Percentiles rank a stretch among this genome's conserved stretches.
Evolutionary conservation across 129 eudicot species (phyloP).

Genomic region (Helianthus annuus): HanXRQr2.0-SUNRISE NC_035446.2:110020223-110020722

Average conservation of each 20-base stretch:
- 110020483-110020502: background rate
- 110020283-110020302: no score
- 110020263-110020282: no score
- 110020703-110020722: background rate
- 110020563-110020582: background rate
- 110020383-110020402: background rate
- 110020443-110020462: background rate
- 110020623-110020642: conserved; percentile 8
- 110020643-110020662: conserved; percentile 9
- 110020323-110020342: no score
- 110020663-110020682: background rate
- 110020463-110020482: background rate
- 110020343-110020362: no score
- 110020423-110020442: background rate
- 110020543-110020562: background rate
- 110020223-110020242: no score
- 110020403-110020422: background rate
- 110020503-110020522: background rate
- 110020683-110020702: conserved; percentile 8
- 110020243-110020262: no score
- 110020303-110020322: no score
- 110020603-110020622: background rate
- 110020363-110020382: no score
- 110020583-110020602: background rate
- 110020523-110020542: background rate